Percentiles rank a stretch among this genome's conserved stretches.
Conservation (phyloP, 148 eudicot species). For the Persicaria maculosa region DNA sequence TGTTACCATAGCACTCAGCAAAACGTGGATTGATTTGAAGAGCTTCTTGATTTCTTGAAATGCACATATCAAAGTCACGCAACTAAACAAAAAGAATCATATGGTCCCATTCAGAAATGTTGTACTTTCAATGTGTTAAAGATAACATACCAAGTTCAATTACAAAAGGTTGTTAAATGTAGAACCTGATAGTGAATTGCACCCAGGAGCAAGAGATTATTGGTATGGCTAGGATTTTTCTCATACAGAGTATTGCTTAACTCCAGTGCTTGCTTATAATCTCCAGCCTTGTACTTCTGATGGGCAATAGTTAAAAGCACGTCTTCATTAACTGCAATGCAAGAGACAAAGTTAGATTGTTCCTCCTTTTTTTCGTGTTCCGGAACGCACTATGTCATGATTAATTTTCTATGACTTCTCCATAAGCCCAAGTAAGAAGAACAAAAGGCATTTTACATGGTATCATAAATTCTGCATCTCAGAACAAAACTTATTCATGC, state of each 20-base stretch:
- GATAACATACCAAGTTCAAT: background rate
- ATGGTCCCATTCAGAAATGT: background rate
- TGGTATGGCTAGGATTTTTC: slow-evolving; percentile 75
- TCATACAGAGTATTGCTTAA: slow-evolving; percentile 71
- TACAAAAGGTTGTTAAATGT: background rate
- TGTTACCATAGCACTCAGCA: slow-evolving; percentile 94
- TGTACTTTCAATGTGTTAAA: background rate
- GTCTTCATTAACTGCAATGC: slow-evolving; percentile 62
- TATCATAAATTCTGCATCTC: background rate
- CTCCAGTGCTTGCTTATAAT: slow-evolving; percentile 77
- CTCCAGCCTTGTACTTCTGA: slow-evolving; percentile 85
- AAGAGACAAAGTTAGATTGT: background rate
- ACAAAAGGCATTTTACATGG: background rate
- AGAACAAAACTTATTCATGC: background rate
- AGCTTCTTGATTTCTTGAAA: slow-evolving; percentile 94
- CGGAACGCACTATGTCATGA: background rate
- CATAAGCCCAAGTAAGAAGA: background rate
- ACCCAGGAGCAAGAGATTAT: slow-evolving; percentile 82
- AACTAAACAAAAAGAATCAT: slow-evolving; percentile 35
- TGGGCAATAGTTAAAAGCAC: slow-evolving; percentile 64
- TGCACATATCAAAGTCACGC: slow-evolving; percentile 79
- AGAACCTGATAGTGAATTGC: slow-evolving; percentile 88
- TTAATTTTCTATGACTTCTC: background rate
- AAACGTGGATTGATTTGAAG: slow-evolving; percentile 69
- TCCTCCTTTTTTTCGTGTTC: background rate